Evolutionary conservation across 371 early-diverging fungal genomes (phyloP), one percentile per base, ranked within the genome.

Genomic region (Parasitella parasitica): DNA sequence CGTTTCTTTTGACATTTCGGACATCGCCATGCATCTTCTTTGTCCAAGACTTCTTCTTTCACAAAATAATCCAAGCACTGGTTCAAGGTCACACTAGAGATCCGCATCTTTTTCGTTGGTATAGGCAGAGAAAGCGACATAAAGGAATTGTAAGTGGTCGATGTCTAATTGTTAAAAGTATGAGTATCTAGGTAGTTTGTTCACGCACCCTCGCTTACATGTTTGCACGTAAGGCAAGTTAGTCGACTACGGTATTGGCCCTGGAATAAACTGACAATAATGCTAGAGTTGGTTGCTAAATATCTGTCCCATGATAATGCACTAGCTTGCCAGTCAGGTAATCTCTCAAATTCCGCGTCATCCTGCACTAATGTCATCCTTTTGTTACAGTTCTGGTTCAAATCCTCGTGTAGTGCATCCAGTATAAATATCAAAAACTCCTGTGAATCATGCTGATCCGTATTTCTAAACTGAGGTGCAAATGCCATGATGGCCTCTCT

Each of bases 71-170:
- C 87, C 34, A 98, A 69, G 67, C 99, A 97, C 28, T 95, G 88
- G 34, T 85, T 70, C 11, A 98, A 74, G 3, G 84, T 76, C 22
- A 87, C 85, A 20, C 64, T 54, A 2, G 68, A 54, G 39, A 68
- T 60, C 38, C 76, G 64, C 30, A 65, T 35, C 12, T 67, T 57
- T 16, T 68, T 74, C 2, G 71, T 67, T 4, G 97, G 97, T 51
- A 99, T 96, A 3, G 98, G 97, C 6, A 98, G 70, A 0, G 97
- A 89, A 13, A 99, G 71, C 56, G 91, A 93, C 89, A 95, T 95
- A 77, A 96, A 96, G 1, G 91, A 80, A 54, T 95, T 92, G 67
- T 91, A 97, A 0, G 94, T 96, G 0, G 92, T 91, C 3, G 96
- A 96, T 3, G 91, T 91, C 87, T 89, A 64, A 37, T 53, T 15